These are phyloP conservation scores for Mycena latifolia DNA, from an alignment of 768 basidiomycete species.

Conservation along the genomic window DNA sequence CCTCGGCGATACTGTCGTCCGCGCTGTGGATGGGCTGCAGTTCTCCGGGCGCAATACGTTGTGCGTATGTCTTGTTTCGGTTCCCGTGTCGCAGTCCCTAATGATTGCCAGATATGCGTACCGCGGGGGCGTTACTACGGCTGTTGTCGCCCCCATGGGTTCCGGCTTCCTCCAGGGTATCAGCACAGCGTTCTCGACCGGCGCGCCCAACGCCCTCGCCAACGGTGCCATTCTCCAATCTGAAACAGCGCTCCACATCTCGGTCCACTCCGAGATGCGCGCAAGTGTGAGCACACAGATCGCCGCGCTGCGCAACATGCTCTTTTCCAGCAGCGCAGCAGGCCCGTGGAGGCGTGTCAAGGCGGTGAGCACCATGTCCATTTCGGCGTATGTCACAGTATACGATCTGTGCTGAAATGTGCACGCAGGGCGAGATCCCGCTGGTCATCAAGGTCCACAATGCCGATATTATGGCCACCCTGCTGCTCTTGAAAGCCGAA, in stretches of 20 bases:
- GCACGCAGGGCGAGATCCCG: slow-evolving; percentile 66
- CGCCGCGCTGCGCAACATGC: slow-evolving; percentile 61
- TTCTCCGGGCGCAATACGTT: slow-evolving; percentile 65
- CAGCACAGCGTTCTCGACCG: slow-evolving; percentile 73
- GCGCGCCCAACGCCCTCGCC: slow-evolving; percentile 70
- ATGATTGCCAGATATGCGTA: slow-evolving; percentile 74
- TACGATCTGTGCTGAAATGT: neutral
- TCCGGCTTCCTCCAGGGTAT: slow-evolving; percentile 74
- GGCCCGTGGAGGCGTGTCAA: slow-evolving; percentile 51
- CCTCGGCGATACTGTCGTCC: slow-evolving; percentile 60
- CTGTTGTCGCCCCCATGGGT: slow-evolving; percentile 70
- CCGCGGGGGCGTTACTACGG: slow-evolving; percentile 78
- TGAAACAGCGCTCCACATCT: slow-evolving; percentile 75
- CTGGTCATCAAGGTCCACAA: slow-evolving; percentile 77
- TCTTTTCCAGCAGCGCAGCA: slow-evolving; percentile 49
- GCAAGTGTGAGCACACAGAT: slow-evolving; percentile 76
- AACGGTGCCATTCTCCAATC: slow-evolving; percentile 75
- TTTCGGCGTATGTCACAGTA: slow-evolving; percentile 16
- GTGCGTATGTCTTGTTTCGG: slow-evolving; percentile 46
- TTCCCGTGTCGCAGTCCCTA: too few species aligned
- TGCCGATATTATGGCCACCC: slow-evolving; percentile 81
- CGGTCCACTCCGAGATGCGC: slow-evolving; percentile 49
- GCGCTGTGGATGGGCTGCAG: slow-evolving; percentile 74
- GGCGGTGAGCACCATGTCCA: slow-evolving; percentile 40
- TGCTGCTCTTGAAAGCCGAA: slow-evolving; percentile 71